Base-by-base conservation (phyloP, 768 basidiomycete species). In the Lactifluus hygrophoroides region DNA sequence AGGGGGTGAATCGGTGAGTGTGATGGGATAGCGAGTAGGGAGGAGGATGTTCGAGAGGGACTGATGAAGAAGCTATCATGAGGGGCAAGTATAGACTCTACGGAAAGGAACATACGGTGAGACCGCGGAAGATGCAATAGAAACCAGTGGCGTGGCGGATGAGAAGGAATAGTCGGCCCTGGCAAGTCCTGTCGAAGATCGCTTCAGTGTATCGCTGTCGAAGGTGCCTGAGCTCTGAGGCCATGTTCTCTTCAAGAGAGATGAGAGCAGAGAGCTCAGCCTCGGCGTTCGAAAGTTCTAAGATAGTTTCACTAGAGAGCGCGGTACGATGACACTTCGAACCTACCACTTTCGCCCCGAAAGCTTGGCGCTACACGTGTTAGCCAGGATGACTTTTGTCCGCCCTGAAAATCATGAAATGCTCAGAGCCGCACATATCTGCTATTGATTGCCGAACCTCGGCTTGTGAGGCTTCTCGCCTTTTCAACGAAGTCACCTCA, bases 21-120 rank as follows among this genome's bases (percentile, higher is more conserved):
- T 67, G 61, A 27, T 44, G 14, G 45, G 70, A 47, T 47, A 2
- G 48, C 57, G 47, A 38, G 65, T n/a, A 2, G 74, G 77, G 9
- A 76, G 57, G 40, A 84, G 67, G n/a, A 81, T 65, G 64, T 84
- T 84, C 57, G 77, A 70, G 10, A 79, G 60, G 7, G 78, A 78
- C 83, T 84, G 61, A 52, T 5, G 16, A 21, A 42, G 27, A 27
- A 21, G n/a, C 30, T 10, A 54, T 44, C 45, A n/a, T 11, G 14
- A 17, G 50, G 27, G 34, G 17, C 17, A 17, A 28, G 25, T 61
- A 44, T 40, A 19, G 46, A 46, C 37, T 47, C 28, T 28, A 23
- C 38, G 17, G 4, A 32, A 14, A 40, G 32, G 58, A 21, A 23
- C 53, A 30, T 38, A 53, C 27, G 75, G 83, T 21, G 63, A 70